These are phyloP conservation scores for Calonectria multiphialidica DNA, from an alignment of 2,329 filamentous ascomycete genomes.

Conservation along the genomic window DNA sequence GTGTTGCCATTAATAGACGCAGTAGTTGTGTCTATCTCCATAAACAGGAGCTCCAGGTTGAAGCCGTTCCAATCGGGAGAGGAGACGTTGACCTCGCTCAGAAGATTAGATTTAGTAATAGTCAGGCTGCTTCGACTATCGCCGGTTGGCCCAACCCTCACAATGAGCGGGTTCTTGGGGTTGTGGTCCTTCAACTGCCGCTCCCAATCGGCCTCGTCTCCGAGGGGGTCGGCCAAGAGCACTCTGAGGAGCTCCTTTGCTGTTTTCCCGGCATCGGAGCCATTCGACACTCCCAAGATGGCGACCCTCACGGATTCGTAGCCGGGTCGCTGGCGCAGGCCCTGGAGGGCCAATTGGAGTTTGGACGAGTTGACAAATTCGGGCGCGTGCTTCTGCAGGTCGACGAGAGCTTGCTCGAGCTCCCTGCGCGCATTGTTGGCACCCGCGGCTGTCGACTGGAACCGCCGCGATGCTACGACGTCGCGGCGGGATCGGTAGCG, in stretches of 20 bases:
- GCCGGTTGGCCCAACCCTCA: slow-evolving; percentile 62
- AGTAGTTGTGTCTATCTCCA: slow-evolving; percentile 60
- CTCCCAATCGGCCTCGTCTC: slow-evolving; percentile 75
- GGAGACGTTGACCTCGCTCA: slow-evolving; percentile 72
- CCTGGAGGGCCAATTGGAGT: slow-evolving; percentile 77
- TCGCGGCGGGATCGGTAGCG: slow-evolving; percentile 39
- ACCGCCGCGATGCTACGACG: slow-evolving; percentile 41
- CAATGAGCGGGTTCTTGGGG: slow-evolving; percentile 68
- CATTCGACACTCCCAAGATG: slow-evolving; percentile 62
- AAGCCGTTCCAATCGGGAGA: slow-evolving; percentile 71
- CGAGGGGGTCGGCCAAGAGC: slow-evolving; percentile 78
- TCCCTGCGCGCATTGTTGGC: slow-evolving; percentile 59
- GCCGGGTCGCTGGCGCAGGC: slow-evolving; percentile 68
- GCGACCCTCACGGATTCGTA: slow-evolving; percentile 70
- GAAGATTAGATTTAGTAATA: slow-evolving; percentile 50
- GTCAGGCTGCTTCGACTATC: slow-evolving; percentile 46
- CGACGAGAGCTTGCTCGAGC: slow-evolving; percentile 69
- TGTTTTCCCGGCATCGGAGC: slow-evolving; percentile 55
- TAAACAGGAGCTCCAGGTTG: slow-evolving; percentile 74
- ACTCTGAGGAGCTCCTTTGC: slow-evolving; percentile 77
- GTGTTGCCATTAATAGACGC: slow-evolving; percentile 48
- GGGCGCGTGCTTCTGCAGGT: slow-evolving; percentile 71
- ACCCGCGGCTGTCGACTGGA: slow-evolving; percentile 43
- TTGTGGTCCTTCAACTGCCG: slow-evolving; percentile 66
- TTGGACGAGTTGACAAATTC: slow-evolving; percentile 76